Evolutionary conservation across 2,329 filamentous ascomycete species (phyloP), one percentile per base, ranked within the genome.

Genomic region (Claviceps monticola): DNA sequence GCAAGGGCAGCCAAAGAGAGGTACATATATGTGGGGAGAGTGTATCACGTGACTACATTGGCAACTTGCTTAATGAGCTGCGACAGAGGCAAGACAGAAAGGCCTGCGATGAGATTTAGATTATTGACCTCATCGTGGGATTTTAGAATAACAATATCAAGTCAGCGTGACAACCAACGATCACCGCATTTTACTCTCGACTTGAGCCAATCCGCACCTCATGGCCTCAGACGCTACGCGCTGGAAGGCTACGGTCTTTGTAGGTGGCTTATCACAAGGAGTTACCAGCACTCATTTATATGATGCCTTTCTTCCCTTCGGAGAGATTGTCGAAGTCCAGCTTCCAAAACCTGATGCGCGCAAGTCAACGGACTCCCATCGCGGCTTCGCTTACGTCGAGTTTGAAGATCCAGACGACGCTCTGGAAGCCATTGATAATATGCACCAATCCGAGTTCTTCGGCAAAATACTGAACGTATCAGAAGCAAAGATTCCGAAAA

Each of bases 371-470:
- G 87, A 94, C 42, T 73, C 82, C 34, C 93, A 98, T 66, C 78
- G 90, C 50, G 93, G 94, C 1, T 98, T 97, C 67, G 93, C 90
- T 53, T 97, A 98, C 65, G 87, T 98, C 49, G 93, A 98, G 64
- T 98, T 87, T 63, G 89, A 96, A 61, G 79, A 88, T 53, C 76
- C 82, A 13, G 80, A 84, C 53, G 93, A 98, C 68, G 91, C 90
- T 29, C 83, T 83, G 62, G 91, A 97, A 69, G 93, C 93, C 49
- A 95, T 98, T 66, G 89, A 97, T 74, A 98, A 98, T 65, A 97
- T 98, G 91, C 88, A 98, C 65, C 89, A 95, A 66, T 86, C 90
- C 55, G 91, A 97, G 70, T 79, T 98, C 46, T 97, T 91, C 65
- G 94, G 93, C 11, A 81, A 88, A 54, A 84, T 93, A 14, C 84